These are phyloP conservation scores for Candida ovalis DNA, from an alignment of 805 yeast genomes.

Conservation along the genomic window DNA sequence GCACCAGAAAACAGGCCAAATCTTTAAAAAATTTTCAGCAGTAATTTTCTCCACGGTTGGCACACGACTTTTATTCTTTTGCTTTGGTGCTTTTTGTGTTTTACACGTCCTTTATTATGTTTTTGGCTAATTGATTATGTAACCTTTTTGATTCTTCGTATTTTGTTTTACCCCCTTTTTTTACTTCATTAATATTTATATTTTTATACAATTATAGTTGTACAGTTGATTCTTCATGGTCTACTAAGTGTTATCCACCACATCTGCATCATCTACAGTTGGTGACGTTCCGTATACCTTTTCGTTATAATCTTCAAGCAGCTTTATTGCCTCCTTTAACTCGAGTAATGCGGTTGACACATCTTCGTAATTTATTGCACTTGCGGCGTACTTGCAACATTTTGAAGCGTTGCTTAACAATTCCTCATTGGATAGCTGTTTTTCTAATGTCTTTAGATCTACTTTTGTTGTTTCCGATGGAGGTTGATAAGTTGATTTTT, in stretches of 20 bases:
- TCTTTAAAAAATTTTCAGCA: neutral
- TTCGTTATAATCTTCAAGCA: conserved; percentile 8
- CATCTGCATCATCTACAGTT: neutral
- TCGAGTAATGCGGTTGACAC: conserved; percentile 58
- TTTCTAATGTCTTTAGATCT: conserved; percentile 16
- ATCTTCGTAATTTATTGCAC: conserved; percentile 72
- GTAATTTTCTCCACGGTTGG: neutral
- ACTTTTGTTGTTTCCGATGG: neutral
- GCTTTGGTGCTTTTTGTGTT: neutral
- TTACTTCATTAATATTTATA: too few species aligned
- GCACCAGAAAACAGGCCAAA: neutral
- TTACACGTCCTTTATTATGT: neutral
- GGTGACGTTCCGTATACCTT: conserved; percentile 1
- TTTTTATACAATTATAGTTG: too few species aligned
- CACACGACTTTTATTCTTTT: neutral
- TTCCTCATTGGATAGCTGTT: conserved; percentile 28
- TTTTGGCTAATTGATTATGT: too few species aligned
- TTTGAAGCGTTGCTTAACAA: conserved; percentile 46
- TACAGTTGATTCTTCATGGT: too few species aligned
- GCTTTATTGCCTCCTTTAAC: conserved; percentile 43
- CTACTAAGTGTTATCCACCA: too few species aligned
- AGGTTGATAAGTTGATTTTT: conserved; percentile 2
- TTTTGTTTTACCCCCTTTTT: too few species aligned
- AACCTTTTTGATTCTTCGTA: too few species aligned
- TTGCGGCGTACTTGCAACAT: conserved; percentile 67